Base-by-base conservation (phyloP, 163 green algal species). In the Botryococcus braunii region DNA sequence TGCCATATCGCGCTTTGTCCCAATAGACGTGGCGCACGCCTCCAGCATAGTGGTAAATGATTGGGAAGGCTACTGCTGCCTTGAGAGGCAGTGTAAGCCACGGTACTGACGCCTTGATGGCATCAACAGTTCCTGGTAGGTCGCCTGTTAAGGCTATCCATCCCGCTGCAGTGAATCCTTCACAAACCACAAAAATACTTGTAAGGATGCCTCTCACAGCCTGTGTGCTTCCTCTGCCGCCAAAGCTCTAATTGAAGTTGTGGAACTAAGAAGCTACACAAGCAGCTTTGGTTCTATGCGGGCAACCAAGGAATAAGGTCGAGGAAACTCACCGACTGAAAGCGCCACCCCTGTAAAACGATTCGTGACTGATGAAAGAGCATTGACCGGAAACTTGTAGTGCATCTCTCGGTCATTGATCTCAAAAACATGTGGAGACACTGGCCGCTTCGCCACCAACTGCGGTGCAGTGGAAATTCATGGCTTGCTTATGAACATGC, bases 361-460 rank as follows among this genome's bases (percentile, higher is more conserved):
- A 78, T 96, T 97, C 31, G 79, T 69, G 64, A 97, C 91, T 8
- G 90, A 96, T 40, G 76, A 88, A 1, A 95, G 57, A 9, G 92
- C 89, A 5, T 80, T 86, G 58, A 90, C 61, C 1, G 92, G 92
- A 43, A 97, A 86, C 63, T 92, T 92, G 79, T 97, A 97, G 70
- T 97, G 92, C 8, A 80, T 62, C n/a, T 74, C 64, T 13, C 48
- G 68, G 43, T 70, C 73, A 66, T 88, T 83, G 29, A 95, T 81
- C 67, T 90, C 82, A 66, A 97, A 85, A 23, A 97, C 91, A 66
- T 97, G 85, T 5, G 92, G 92, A 0, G 91, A 95, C 6, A 96
- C 70, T 1, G 92, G 92, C 40, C 92, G 84, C 75, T 94, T 91
- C 11, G 86, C 69, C 29, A 88, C 79, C 0, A 90, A 76, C 86